phyloP scores from a whole-genome alignment of 371 early-diverging fungal species.

The Blakeslea trispora region DNA sequence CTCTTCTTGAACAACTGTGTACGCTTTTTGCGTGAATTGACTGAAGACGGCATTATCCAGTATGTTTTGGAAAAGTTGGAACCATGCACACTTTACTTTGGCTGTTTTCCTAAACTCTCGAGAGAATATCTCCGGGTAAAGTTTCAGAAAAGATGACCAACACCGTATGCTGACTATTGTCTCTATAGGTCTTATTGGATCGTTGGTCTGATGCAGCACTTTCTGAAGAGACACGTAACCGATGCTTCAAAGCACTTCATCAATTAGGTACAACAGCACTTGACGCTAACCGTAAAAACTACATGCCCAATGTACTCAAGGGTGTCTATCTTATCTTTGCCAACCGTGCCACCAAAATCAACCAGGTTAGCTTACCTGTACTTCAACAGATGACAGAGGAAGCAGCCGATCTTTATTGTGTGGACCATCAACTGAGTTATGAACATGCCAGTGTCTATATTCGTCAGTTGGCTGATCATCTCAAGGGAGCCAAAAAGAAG shows the following conservation, averaged over 20 bases:
- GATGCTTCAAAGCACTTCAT: conserved; percentile 48
- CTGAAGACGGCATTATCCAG: conserved; percentile 77
- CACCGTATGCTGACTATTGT: too few species aligned
- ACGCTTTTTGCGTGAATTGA: conserved; percentile 74
- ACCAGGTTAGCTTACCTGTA: conserved; percentile 67
- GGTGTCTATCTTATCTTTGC: conserved; percentile 82
- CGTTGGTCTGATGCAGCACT: conserved; percentile 65
- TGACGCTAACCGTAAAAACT: conserved; percentile 36
- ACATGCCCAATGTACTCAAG: conserved; percentile 59
- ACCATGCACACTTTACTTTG: conserved; percentile 73
- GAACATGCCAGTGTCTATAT: conserved; percentile 90
- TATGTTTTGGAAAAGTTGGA: conserved; percentile 79
- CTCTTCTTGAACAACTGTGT: conserved; percentile 75
- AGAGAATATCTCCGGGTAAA: conserved; percentile 78
- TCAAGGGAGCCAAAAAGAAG: conserved; percentile 81
- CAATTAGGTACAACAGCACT: conserved; percentile 34
- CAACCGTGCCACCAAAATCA: conserved; percentile 71
- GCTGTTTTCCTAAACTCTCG: conserved; percentile 79
- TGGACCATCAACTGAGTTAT: conserved; percentile 73
- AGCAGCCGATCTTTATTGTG: conserved; percentile 81
- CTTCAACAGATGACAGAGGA: conserved; percentile 86
- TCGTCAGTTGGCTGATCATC: conserved; percentile 85
- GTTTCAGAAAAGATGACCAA: too few species aligned
- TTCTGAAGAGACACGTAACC: conserved; percentile 67
- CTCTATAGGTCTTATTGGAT: conserved; percentile 55